Percentiles rank a stretch among this genome's conserved stretches.
phyloP scores from a whole-genome alignment of 352 stramenopile genomes.

The Phytophthora sp. region DNA sequence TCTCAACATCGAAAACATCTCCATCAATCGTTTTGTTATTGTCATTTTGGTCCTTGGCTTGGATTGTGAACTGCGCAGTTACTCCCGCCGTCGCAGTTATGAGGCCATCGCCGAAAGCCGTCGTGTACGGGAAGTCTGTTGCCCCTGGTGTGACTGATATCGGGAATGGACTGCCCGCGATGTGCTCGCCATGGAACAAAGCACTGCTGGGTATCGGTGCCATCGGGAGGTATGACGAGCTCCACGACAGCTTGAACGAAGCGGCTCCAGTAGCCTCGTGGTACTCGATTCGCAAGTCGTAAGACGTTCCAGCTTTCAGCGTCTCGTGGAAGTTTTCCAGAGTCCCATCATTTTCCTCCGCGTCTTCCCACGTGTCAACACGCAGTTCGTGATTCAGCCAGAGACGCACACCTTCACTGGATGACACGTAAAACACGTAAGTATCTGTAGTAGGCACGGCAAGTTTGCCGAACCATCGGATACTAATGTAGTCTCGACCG shows the following conservation, averaged over 20 bases:
- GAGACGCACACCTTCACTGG: slow-evolving; percentile 92
- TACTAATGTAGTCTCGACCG: slow-evolving; percentile 95
- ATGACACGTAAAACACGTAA: slow-evolving; percentile 94
- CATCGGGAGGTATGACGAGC: slow-evolving; percentile 89
- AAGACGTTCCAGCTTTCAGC: slow-evolving; percentile 78
- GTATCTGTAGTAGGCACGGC: slow-evolving; percentile 71
- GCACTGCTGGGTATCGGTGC: slow-evolving; percentile 80
- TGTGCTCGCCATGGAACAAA: slow-evolving; percentile 92
- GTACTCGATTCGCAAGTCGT: slow-evolving; percentile 96
- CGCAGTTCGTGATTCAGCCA: slow-evolving; percentile 94
- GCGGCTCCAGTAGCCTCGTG: slow-evolving; percentile 93
- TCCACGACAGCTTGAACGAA: slow-evolving; percentile 90
- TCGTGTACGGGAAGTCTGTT: slow-evolving; percentile 96
- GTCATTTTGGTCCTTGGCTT: slow-evolving; percentile 92
- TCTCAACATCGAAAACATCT: slow-evolving; percentile 77
- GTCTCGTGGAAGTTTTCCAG: slow-evolving; percentile 71
- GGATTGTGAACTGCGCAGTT: slow-evolving; percentile 91
- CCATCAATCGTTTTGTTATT: slow-evolving; percentile 91
- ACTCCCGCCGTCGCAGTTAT: slow-evolving; percentile 83
- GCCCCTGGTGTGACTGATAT: slow-evolving; percentile 91
- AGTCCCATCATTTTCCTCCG: slow-evolving; percentile 47
- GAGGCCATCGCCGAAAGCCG: slow-evolving; percentile 85
- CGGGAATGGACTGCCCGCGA: slow-evolving; percentile 93
- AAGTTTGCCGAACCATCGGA: slow-evolving; percentile 96
- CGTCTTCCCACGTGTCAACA: slow-evolving; percentile 91